Conservation (phyloP, 345 rosid genomes). For the Lepidium aucheri region DNA sequence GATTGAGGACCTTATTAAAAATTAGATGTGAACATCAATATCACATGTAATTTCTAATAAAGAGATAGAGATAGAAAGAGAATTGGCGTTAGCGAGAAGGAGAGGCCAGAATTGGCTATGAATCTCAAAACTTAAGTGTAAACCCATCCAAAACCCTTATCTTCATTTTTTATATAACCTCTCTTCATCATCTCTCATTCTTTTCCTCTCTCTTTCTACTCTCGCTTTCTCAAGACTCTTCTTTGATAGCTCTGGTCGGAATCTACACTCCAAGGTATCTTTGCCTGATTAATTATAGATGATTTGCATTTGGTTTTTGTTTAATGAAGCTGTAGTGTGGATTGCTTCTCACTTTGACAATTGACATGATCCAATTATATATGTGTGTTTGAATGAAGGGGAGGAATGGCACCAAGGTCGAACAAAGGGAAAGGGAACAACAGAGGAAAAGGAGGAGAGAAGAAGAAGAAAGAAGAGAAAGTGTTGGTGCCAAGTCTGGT, state of each 20-base stretch:
- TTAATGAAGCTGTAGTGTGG: not conserved
- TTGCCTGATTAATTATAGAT: not conserved
- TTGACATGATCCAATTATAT: conserved; percentile 1
- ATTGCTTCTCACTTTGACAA: too few relatives aligned
- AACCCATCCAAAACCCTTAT: conserved; percentile 27
- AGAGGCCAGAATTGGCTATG: conserved; percentile 24
- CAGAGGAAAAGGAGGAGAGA: conserved; percentile 67
- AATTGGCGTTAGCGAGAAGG: conserved; percentile 29
- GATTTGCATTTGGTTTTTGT: not conserved
- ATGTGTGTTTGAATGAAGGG: conserved; percentile 8
- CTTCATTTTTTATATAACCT: conserved; percentile 42
- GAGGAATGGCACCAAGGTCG: conserved; percentile 74
- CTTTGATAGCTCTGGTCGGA: conserved; percentile 8
- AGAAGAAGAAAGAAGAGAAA: conserved; percentile 81
- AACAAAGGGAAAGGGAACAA: conserved; percentile 64
- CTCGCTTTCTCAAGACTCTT: not conserved
- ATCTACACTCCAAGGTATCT: not conserved
- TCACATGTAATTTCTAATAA: conserved; percentile 15
- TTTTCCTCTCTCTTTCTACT: not conserved
- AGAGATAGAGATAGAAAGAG: not conserved
- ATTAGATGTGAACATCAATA: conserved; percentile 14
- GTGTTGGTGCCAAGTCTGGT: conserved; percentile 56
- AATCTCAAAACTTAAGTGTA: conserved; percentile 1
- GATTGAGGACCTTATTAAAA: conserved; percentile 3
- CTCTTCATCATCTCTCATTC: not conserved